Evolutionary conservation across 108 stramenopile species (phyloP).

Genomic region (Schizochytrium sp.): DNA sequence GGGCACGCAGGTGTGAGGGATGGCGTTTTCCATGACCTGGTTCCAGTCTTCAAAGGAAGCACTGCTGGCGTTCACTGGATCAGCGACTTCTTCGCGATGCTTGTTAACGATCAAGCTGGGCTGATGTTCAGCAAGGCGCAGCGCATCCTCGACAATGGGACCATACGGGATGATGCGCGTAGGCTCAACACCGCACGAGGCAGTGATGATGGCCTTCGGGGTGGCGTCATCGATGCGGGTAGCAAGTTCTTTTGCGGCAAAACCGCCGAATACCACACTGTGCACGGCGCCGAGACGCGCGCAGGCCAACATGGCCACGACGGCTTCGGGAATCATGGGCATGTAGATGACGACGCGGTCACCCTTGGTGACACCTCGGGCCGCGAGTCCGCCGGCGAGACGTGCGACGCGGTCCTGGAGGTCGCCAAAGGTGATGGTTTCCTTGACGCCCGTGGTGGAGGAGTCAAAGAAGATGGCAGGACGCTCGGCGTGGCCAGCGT

Average conservation of each 20-base stretch:
- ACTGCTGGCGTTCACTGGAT: background rate
- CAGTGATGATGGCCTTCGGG: constrained; percentile 62
- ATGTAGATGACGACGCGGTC: constrained; percentile 71
- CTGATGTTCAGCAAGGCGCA: constrained; percentile 44
- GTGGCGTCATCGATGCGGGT: constrained; percentile 55
- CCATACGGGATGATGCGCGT: constrained; percentile 52
- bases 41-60: background rate
- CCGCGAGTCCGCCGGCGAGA: constrained; percentile 46
- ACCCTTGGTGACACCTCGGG: constrained; percentile 53
- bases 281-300: constrained; percentile 68
- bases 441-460: constrained; percentile 42
- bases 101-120: constrained; percentile 34
- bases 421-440: constrained; percentile 48
- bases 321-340: constrained; percentile 69
- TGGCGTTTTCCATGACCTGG: constrained; percentile 37
- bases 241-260: constrained; percentile 61
- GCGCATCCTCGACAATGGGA: constrained; percentile 53
- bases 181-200: constrained; percentile 51
- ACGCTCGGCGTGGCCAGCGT: constrained; percentile 50
- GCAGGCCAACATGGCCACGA: constrained; percentile 68
- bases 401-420: constrained; percentile 50
- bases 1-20: constrained; percentile 36
- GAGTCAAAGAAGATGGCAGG: constrained; percentile 58
- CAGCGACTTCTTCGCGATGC: background rate
- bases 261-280: constrained; percentile 74